These are phyloP conservation scores for Colletotrichum sojae DNA, from an alignment of 2,329 filamentous ascomycete genomes.

Conservation along the genomic window DNA sequence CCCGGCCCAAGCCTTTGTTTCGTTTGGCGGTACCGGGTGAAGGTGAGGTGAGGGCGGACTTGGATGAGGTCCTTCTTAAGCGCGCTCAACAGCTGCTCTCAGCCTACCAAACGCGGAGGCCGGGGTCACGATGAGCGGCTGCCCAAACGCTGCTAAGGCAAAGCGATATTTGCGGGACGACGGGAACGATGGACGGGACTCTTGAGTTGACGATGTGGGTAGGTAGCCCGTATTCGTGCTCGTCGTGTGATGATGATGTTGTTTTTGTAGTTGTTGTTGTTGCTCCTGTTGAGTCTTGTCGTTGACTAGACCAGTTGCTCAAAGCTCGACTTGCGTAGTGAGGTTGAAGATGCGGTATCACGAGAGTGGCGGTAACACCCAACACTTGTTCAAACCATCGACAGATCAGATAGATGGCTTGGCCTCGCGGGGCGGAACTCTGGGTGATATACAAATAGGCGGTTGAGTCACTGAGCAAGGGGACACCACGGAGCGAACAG, in stretches of 20 bases:
- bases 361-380: conserved; percentile 13
- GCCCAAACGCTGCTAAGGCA: conserved; percentile 42
- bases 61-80: conserved; percentile 33
- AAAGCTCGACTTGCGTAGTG: conserved; percentile 38
- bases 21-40: conserved; percentile 34
- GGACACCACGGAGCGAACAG: conserved; percentile 45
- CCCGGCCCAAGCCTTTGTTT: conserved; percentile 30
- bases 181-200: conserved; percentile 10
- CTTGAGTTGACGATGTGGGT: neutral
- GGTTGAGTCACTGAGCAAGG: conserved; percentile 43
- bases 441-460: conserved; percentile 38
- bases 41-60: conserved; percentile 25
- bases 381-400: conserved; percentile 24
- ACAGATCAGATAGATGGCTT: conserved; percentile 26
- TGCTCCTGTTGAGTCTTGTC: conserved; percentile 36
- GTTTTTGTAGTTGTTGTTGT: neutral
- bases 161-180: conserved; percentile 34
- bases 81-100: conserved; percentile 41
- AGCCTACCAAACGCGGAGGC: conserved; percentile 41
- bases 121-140: conserved; percentile 40
- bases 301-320: conserved; percentile 21
- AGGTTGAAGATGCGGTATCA: conserved; percentile 21
- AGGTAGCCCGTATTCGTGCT: conserved; percentile 22
- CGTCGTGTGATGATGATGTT: conserved; percentile 8
- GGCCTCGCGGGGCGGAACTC: conserved; percentile 22